Conservation (phyloP, 352 stramenopile species). For the Thraustotheca clavata region DNA sequence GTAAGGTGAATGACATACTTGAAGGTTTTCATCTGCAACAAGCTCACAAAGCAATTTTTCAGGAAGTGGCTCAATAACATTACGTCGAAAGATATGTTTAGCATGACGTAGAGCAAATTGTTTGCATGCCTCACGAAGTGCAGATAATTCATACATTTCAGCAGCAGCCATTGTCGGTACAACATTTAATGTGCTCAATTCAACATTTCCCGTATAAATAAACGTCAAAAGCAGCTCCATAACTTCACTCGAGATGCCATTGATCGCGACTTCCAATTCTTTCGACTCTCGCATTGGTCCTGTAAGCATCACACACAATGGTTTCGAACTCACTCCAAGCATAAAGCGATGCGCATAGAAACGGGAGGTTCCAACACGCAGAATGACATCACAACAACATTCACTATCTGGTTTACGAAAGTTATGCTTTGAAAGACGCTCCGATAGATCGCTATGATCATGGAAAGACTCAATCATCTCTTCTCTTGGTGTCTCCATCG, state of each 20-base stretch:
- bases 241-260: constrained; percentile 46
- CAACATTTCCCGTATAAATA: constrained; percentile 81
- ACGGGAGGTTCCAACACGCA: constrained; percentile 6
- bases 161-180: constrained; percentile 62
- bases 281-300: constrained; percentile 67
- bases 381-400: constrained; percentile 15
- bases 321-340: constrained; percentile 70
- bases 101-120: constrained; percentile 73
- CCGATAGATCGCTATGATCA: constrained; percentile 11
- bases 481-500: constrained; percentile 3
- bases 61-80: constrained; percentile 61
- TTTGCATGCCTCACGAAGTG: constrained; percentile 75
- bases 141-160: constrained; percentile 77
- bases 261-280: constrained; percentile 59
- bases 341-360: constrained; percentile 80
- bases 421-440: constrained; percentile 1
- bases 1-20: constrained; percentile 22
- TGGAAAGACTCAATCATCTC: constrained; percentile 6
- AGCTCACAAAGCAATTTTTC: constrained; percentile 80
- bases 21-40: constrained; percentile 69
- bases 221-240: constrained; percentile 79
- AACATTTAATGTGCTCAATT: constrained; percentile 59
- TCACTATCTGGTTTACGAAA: constrained; percentile 3
- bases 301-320: constrained; percentile 77
- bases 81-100: constrained; percentile 69